phyloP scores from a whole-genome alignment of 2,329 filamentous ascomycete species.

The Dissoconium aciculare region DNA sequence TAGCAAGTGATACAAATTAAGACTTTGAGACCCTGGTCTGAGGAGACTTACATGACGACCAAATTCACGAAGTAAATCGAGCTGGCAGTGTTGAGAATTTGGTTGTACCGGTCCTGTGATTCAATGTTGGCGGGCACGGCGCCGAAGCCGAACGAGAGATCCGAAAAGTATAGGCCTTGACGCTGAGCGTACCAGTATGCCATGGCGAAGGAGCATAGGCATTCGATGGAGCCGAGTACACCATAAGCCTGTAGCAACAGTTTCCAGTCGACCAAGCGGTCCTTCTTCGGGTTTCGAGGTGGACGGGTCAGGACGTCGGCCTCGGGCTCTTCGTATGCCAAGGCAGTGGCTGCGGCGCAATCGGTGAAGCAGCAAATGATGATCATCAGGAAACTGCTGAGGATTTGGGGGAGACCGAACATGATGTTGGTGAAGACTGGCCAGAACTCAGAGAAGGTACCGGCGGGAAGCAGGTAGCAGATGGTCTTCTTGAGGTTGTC shows the following conservation, averaged over 20 bases:
- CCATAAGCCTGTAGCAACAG: conserved; percentile 60
- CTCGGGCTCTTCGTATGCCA: conserved; percentile 65
- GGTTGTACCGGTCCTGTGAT: conserved; percentile 35
- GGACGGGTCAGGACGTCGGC: conserved; percentile 56
- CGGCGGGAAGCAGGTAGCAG: conserved; percentile 58
- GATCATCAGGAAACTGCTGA: conserved; percentile 57
- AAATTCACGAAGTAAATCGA: conserved; percentile 69
- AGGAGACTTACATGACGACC: conserved; percentile 56
- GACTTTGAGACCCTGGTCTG: not conserved
- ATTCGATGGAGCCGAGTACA: conserved; percentile 45
- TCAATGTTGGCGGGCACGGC: conserved; percentile 33
- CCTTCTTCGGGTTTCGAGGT: conserved; percentile 52
- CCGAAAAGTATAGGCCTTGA: conserved; percentile 49
- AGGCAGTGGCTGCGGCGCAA: conserved; percentile 53
- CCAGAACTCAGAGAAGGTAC: conserved; percentile 62
- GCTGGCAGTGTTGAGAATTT: conserved; percentile 47
- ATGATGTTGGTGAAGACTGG: conserved; percentile 58
- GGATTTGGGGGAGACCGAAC: conserved; percentile 58
- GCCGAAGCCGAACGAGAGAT: conserved; percentile 55
- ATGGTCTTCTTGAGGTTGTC: conserved; percentile 67
- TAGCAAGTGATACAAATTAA: not conserved
- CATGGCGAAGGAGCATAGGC: conserved; percentile 31
- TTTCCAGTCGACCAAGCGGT: conserved; percentile 58
- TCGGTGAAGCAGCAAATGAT: conserved; percentile 56
- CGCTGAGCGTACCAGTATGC: conserved; percentile 31